Base-by-base conservation (phyloP, 176 grass and related monocot genomes). In the Oryza glumipatula region DNA sequence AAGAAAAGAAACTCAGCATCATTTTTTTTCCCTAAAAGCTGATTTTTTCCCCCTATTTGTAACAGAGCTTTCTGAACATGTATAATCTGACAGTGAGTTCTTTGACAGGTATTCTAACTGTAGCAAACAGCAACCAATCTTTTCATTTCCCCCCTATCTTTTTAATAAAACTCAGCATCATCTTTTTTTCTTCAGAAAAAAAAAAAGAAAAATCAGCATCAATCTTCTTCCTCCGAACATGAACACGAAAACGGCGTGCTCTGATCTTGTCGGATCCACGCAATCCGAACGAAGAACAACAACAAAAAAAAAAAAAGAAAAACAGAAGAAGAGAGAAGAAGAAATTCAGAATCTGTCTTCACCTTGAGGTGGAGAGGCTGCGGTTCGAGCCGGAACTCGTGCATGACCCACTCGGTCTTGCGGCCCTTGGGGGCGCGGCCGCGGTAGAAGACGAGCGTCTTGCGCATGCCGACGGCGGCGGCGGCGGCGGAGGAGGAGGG, bases 361-460 rank as follows among this genome's bases (percentile, higher is more conserved):
- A 89, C 83, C 69, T 91, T 87, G 45, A 54, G 47, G 49, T 32
- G 26, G 24, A 19, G 75, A 80, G 15, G 52, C 44, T 65, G 39
- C 52, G 14, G 26, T 56, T 87, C 76, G 9, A 94, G 68, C 26
- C 89, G 83, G 56, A 94, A 94, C 79, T 94, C 94, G 28, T 96
- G 91, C 89, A 94, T 96, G 66, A 90, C 87, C 89, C 94, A 96
- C 63, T 86, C 89, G 19, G 87, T 94, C 87, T 91, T 96, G 7
- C 15, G 91, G 19, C 91, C 91, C 26, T 89, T 89, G 13, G 94
- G 91, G 7, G 93, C 94, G 1, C 94, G 85, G 0, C 91, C 94
- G 7, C 80, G 69, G 78, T 96, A 88, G 88, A 93, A 96, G 7
- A 96, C 94, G 0, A 97, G 85, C 30, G 91, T 97, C 84, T 97